Evolutionary conservation across 352 stramenopile genomes (phyloP), one percentile per base, ranked within the genome.

Genomic region (Pythium chondricola): DNA sequence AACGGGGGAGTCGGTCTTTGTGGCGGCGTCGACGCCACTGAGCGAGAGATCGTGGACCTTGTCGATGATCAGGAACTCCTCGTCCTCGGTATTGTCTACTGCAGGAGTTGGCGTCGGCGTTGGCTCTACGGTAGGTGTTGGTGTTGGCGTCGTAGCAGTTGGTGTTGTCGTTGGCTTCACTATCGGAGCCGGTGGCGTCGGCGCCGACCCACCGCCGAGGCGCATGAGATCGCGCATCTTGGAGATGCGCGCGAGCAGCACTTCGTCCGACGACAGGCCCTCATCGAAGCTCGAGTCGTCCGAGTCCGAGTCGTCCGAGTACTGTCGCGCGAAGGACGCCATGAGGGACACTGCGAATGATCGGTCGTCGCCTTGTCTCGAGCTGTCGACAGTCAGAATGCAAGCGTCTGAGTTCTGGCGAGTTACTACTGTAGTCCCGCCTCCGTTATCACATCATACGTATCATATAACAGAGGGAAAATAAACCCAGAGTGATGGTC

Each of bases 41-140:
- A 75, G 52, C 17, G 69, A 67, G 18, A 85, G 48, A 36, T 68
- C 66, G 46, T 80, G 71, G n/a, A 87, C 59, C 61, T 74, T 74
- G 43, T 76, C 69, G 13, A 52, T 35, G 1, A 39, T 14, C 5
- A 52, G 48, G 58, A 82, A 18, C 63, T 56, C 26, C 62, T 57
- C 18, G 37, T 52, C 20, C 30, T 22, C 17, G 44, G 31, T n/a
- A 31, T 47, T 16, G 20, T 38, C 38, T 21, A 43, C 17, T 40
- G 30, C 14, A 54, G 26, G 17, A 43, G 36, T 32, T 37, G 43
- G 33, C 32, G 43, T 7, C 27, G 44, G 37, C 40, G 51, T 30
- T 41, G 50, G 16, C 18, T 14, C 35, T 36, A 26, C 27, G 26
- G 32, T 37, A 17, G 27, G 10, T 30, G 49, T 45, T 30, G 27